phyloP scores from a whole-genome alignment of 1,139 yeast species.

The Yamadazyma trypodendri region DNA sequence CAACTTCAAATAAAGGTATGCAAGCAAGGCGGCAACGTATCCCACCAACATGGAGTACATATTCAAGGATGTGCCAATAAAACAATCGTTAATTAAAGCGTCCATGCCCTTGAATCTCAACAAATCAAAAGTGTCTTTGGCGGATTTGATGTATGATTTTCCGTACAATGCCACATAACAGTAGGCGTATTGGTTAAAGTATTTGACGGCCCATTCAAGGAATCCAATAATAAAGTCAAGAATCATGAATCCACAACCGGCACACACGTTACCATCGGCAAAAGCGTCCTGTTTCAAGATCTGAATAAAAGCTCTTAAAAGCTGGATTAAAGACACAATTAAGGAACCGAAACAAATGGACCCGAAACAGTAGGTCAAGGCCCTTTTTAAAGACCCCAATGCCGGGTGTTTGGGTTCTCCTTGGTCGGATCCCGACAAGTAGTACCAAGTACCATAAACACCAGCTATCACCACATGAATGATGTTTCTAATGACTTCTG shows the following conservation, averaged over 20 bases:
- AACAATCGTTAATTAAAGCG: constrained; percentile 80
- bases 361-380: constrained; percentile 85
- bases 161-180: constrained; percentile 88
- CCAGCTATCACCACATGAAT: constrained; percentile 86
- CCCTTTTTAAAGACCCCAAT: constrained; percentile 75
- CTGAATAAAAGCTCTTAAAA: constrained; percentile 46
- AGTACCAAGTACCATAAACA: constrained; percentile 90
- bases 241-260: constrained; percentile 52
- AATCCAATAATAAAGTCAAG: constrained; percentile 63
- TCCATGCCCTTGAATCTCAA: constrained; percentile 80
- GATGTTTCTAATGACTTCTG: constrained; percentile 83
- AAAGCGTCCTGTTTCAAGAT: constrained; percentile 54
- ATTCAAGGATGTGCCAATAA: constrained; percentile 73
- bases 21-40: constrained; percentile 64
- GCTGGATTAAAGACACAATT: constrained; percentile 73
- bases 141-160: constrained; percentile 68
- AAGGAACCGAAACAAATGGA: constrained; percentile 88
- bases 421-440: constrained; percentile 70
- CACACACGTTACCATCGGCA: constrained; percentile 54
- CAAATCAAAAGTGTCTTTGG: constrained; percentile 80
- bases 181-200: constrained; percentile 90
- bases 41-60: constrained; percentile 73
- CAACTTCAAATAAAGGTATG: constrained; percentile 67
- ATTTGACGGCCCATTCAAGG: constrained; percentile 76
- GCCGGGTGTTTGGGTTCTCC: constrained; percentile 85